A percentile compares a stretch with the other conserved stretches of the same genome.
Evolutionary conservation across 441 rosid species (phyloP).

Genomic region (Gossypium schwendimanii): DNA sequence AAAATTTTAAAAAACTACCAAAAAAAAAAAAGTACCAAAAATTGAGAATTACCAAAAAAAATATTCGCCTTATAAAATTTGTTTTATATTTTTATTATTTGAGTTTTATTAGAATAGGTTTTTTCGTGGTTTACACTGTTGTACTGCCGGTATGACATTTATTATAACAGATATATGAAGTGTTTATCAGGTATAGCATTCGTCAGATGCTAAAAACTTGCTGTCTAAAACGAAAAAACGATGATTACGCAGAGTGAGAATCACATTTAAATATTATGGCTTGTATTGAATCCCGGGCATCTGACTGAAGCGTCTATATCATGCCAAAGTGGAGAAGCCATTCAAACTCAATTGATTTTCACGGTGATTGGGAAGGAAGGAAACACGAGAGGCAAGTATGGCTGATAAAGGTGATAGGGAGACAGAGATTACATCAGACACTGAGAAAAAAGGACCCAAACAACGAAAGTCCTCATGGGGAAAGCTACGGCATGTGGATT

Average conservation of each 20-base stretch:
- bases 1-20: too few relatives aligned
- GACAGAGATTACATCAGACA: constrained; percentile 1
- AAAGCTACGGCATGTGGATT: constrained; percentile 48
- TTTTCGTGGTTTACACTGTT: too few relatives aligned
- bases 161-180: too few relatives aligned
- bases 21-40: too few relatives aligned
- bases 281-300: background rate
- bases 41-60: too few relatives aligned
- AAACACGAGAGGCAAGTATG: background rate
- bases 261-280: background rate
- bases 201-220: background rate
- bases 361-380: background rate
- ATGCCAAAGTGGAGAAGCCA: background rate
- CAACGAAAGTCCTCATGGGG: constrained; percentile 52
- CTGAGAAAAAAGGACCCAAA: constrained; percentile 13
- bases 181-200: too few relatives aligned
- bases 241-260: background rate
- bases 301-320: background rate
- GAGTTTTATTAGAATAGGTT: too few relatives aligned
- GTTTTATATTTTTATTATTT: too few relatives aligned
- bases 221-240: background rate
- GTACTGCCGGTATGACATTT: too few relatives aligned
- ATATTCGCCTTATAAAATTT: too few relatives aligned
- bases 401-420: background rate
- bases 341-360: background rate